Percentiles rank a stretch among this genome's conserved stretches.
Conservation (phyloP, 2,329 filamentous ascomycete species). For the Pseudogymnoascus sp. region DNA sequence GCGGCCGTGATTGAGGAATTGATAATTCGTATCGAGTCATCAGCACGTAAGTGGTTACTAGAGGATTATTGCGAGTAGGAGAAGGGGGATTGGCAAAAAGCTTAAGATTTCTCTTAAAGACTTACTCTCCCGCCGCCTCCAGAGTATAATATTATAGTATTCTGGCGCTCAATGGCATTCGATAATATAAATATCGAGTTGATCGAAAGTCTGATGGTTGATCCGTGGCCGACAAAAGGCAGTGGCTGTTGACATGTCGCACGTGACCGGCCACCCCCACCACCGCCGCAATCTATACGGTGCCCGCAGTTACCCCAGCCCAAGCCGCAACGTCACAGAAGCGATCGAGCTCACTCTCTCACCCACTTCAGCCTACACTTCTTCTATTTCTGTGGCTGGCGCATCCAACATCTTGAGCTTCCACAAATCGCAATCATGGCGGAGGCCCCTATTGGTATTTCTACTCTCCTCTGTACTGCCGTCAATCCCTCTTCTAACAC, state of each 20-base stretch:
- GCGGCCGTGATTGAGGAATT: slow-evolving; percentile 3
- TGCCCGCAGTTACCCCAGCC: slow-evolving; percentile 11
- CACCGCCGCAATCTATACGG: slow-evolving; percentile 9
- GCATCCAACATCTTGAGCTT: slow-evolving; percentile 13
- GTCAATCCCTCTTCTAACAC: slow-evolving; percentile 9
- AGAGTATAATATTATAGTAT: neutral
- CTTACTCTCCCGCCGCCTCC: neutral
- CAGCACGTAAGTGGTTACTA: neutral
- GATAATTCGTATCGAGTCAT: slow-evolving; percentile 9
- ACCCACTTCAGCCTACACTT: slow-evolving; percentile 10
- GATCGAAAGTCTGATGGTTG: neutral
- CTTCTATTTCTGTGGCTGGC: slow-evolving; percentile 11
- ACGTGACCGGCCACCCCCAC: slow-evolving; percentile 8
- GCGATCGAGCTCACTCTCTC: slow-evolving; percentile 13
- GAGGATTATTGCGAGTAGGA: neutral
- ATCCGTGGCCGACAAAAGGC: neutral
- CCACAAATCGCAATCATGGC: slow-evolving; percentile 25
- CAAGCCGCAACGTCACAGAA: slow-evolving; percentile 12
- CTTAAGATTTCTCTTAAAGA: neutral
- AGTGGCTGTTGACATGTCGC: neutral
- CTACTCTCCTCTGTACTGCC: neutral
- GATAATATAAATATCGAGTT: neutral
- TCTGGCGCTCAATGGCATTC: neutral
- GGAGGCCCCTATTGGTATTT: slow-evolving; percentile 31
- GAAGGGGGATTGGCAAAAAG: neutral